These are phyloP conservation scores for Serendipita indica DNA, from an alignment of 768 basidiomycete species.

Conservation along the genomic window DNA sequence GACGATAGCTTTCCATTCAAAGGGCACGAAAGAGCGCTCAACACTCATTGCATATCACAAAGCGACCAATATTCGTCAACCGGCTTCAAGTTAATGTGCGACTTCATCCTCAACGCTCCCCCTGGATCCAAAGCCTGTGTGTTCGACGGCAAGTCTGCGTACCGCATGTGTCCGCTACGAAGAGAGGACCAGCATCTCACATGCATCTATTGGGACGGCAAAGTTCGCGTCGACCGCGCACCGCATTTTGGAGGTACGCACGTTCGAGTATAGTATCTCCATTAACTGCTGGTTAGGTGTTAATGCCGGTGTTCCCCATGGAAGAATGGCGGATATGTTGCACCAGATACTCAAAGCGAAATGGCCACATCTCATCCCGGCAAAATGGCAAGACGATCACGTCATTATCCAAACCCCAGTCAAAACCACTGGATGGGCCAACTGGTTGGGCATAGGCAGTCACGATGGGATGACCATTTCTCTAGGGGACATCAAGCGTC, in stretches of 20 bases:
- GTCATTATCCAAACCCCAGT: not conserved
- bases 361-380: not conserved
- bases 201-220: not conserved
- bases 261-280: too few relatives aligned
- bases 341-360: not conserved
- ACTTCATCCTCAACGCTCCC: not conserved
- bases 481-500: not conserved
- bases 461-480: too few relatives aligned
- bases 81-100: not conserved
- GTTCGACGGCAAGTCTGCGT: not conserved
- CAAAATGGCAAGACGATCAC: conserved; percentile 1
- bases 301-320: not conserved
- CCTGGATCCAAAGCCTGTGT: not conserved
- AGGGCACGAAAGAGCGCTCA: not conserved
- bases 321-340: not conserved
- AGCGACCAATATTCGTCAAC: not conserved
- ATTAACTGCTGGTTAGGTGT: too few relatives aligned
- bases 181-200: not conserved
- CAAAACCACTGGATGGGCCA: too few relatives aligned
- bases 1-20: not conserved
- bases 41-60: not conserved
- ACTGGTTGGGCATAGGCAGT: not conserved
- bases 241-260: not conserved
- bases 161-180: not conserved
- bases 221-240: not conserved